Evolutionary conservation across 768 basidiomycete genomes (phyloP).

Genomic region (Lactarius pseudohatsudake): DNA sequence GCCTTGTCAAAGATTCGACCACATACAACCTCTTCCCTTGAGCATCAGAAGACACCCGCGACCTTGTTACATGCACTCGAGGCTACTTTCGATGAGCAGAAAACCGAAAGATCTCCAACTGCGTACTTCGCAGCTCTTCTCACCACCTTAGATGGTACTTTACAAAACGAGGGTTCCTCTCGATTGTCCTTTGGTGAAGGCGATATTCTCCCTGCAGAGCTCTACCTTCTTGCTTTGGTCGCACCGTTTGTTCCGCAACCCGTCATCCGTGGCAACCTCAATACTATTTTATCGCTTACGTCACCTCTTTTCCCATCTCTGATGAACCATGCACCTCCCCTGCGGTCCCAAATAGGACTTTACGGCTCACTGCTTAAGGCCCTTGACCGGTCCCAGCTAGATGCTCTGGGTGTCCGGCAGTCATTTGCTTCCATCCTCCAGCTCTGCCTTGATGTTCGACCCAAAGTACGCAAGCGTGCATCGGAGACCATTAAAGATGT

Average conservation of each 20-base stretch:
- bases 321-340: conserved; percentile 63
- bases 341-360: conserved; percentile 83
- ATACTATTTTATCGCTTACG: conserved; percentile 68
- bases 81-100: conserved; percentile 69
- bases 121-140: conserved; percentile 95
- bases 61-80: conserved; percentile 84
- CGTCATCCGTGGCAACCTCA: conserved; percentile 77
- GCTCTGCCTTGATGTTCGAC: conserved; percentile 81
- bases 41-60: conserved; percentile 89
- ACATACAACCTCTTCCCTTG: conserved; percentile 75
- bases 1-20: conserved; percentile 83
- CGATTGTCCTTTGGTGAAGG: conserved; percentile 52
- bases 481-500: conserved; percentile 82
- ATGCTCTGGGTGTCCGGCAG: conserved; percentile 67
- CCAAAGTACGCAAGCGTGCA: conserved; percentile 92
- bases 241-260: conserved; percentile 73
- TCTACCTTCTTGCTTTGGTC: conserved; percentile 81
- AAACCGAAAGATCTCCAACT: conserved; percentile 67
- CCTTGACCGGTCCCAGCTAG: conserved; percentile 72
- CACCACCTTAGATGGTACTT: conserved; percentile 76
- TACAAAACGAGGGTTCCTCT: conserved; percentile 54
- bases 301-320: conserved; percentile 76
- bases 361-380: conserved; percentile 66
- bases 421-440: conserved; percentile 84
- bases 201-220: conserved; percentile 76